Percentiles rank a stretch among this genome's conserved stretches.
Evolutionary conservation across 2,329 filamentous ascomycete genomes (phyloP).

Genomic region (Lasiodiplodia theobromae): DNA sequence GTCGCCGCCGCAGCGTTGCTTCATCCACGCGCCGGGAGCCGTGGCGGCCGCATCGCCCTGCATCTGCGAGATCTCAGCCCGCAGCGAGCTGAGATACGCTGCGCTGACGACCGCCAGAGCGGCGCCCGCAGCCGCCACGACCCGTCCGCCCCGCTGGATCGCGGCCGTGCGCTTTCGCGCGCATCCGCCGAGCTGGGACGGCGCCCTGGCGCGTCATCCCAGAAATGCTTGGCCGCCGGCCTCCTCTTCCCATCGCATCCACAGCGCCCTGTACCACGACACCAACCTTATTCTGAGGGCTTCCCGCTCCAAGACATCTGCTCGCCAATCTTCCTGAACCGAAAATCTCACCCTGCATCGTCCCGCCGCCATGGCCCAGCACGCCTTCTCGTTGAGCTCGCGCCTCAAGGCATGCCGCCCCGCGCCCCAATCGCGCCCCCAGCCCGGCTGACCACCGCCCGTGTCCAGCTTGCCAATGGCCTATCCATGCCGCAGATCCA

Average conservation of each 20-base stretch:
- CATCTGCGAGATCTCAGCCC: slow-evolving; percentile 15
- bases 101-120: slow-evolving; percentile 5
- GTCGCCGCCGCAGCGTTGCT: not conserved
- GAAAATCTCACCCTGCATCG: slow-evolving; percentile 19
- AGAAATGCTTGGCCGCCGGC: slow-evolving; percentile 17
- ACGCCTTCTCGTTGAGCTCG: slow-evolving; percentile 51
- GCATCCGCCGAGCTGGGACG: slow-evolving; percentile 16
- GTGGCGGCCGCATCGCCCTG: not conserved
- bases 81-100: slow-evolving; percentile 9
- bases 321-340: slow-evolving; percentile 19
- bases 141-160: not conserved
- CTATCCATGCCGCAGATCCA: slow-evolving; percentile 74
- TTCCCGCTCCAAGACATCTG: slow-evolving; percentile 31
- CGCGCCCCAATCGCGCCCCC: slow-evolving; percentile 1
- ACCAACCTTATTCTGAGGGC: slow-evolving; percentile 38
- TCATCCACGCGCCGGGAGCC: not conserved
- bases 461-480: slow-evolving; percentile 64
- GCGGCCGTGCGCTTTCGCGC: not conserved
- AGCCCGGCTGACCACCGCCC: slow-evolving; percentile 35
- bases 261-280: slow-evolving; percentile 33
- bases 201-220: slow-evolving; percentile 2
- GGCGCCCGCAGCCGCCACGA: slow-evolving; percentile 10
- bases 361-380: slow-evolving; percentile 17
- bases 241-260: slow-evolving; percentile 31
- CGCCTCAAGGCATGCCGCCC: slow-evolving; percentile 47